Conservation (phyloP, 2,329 filamentous ascomycete genomes). For the Spiromastix sp. region DNA sequence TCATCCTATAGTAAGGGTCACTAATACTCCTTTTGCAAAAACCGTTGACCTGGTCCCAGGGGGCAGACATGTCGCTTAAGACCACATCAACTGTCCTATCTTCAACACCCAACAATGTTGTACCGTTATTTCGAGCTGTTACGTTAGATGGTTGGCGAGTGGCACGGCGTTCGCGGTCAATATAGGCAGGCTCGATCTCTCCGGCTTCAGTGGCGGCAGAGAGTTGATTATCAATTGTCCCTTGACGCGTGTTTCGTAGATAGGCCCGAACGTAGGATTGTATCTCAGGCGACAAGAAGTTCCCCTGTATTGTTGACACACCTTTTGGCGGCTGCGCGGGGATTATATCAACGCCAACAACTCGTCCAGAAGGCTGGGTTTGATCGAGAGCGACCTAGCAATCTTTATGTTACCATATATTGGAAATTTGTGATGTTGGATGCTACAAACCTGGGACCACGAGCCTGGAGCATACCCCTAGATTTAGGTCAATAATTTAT, state of each 20-base stretch:
- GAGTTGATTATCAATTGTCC: no score
- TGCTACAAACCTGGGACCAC: conserved; percentile 43
- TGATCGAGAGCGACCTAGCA: conserved; percentile 66
- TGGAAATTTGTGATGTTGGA: not conserved
- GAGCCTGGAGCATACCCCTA: conserved; percentile 45
- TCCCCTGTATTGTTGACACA: conserved; percentile 89
- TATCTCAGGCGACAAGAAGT: conserved; percentile 71
- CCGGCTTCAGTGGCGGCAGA: conserved; percentile 31
- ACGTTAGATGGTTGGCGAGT: conserved; percentile 17
- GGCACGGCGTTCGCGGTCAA: conserved; percentile 15
- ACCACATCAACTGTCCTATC: conserved; percentile 71
- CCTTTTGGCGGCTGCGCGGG: conserved; percentile 83
- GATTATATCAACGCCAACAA: conserved; percentile 89
- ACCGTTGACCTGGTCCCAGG: conserved; percentile 73
- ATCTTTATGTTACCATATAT: conserved; percentile 3
- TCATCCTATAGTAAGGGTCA: conserved; percentile 96
- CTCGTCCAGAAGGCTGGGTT: conserved; percentile 64
- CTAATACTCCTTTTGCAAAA: conserved; percentile 82
- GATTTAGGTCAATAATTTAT: conserved; percentile 2
- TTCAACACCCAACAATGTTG: conserved; percentile 4
- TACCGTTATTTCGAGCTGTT: conserved; percentile 19
- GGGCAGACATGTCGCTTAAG: conserved; percentile 97
- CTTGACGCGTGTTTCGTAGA: conserved; percentile 56
- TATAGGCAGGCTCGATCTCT: conserved; percentile 12
- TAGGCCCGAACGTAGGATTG: conserved; percentile 67